Evolutionary conservation across 371 early-diverging fungal genomes (phyloP).

Genomic region (Mucor velutinosus): DNA sequence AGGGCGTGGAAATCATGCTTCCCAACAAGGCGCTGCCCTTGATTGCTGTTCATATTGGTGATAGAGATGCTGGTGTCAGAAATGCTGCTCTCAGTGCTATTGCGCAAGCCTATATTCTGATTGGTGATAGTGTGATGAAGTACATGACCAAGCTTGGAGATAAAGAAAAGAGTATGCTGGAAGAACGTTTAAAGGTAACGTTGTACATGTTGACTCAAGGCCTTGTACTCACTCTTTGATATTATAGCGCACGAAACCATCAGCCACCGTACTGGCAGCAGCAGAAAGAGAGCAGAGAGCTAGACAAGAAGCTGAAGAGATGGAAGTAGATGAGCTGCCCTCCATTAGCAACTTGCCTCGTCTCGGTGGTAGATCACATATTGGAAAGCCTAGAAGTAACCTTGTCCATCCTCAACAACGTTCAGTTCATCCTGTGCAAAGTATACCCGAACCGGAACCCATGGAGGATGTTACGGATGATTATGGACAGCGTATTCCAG

Average conservation of each 20-base stretch:
- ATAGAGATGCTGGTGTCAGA: conserved; percentile 82
- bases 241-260: conserved; percentile 41
- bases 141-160: conserved; percentile 74
- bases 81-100: conserved; percentile 76
- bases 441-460: conserved; percentile 41
- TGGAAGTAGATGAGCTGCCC: conserved; percentile 46
- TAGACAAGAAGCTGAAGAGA: conserved; percentile 37
- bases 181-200: conserved; percentile 80
- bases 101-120: conserved; percentile 70
- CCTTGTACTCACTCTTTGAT: no score
- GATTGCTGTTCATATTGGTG: conserved; percentile 76
- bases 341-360: conserved; percentile 36
- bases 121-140: conserved; percentile 77
- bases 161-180: conserved; percentile 78
- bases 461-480: conserved; percentile 55
- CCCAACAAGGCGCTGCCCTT: conserved; percentile 72
- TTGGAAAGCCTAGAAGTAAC: conserved; percentile 33
- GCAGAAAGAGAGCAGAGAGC: conserved; percentile 29
- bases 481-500: conserved; percentile 31
- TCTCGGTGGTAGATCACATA: conserved; percentile 29
- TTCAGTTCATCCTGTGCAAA: conserved; percentile 22
- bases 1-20: conserved; percentile 71
- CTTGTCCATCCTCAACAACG: conserved; percentile 20
- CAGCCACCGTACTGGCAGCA: conserved; percentile 41
- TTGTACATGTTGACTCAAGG: no score